phyloP scores from a whole-genome alignment of 345 rosid species.

The Cardamine resedifolia region DNA sequence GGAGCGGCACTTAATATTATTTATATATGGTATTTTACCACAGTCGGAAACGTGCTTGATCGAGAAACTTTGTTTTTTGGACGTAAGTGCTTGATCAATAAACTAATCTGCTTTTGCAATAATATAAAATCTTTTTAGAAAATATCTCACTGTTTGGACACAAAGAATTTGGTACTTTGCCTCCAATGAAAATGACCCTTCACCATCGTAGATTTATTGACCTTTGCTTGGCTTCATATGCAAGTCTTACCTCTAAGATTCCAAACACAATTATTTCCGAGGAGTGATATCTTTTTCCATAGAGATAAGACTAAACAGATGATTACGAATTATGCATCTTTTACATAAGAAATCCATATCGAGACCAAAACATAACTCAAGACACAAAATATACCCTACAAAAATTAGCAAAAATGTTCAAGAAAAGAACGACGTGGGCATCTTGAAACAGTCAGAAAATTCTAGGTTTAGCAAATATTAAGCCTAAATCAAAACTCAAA shows the following conservation, averaged over 20 bases:
- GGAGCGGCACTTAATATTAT: neutral
- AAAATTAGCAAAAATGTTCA: too few relatives aligned
- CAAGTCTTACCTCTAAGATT: neutral
- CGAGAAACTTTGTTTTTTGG: neutral
- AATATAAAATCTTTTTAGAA: neutral
- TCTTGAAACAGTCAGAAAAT: too few relatives aligned
- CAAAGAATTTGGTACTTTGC: slow-evolving; percentile 7
- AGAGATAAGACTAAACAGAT: neutral
- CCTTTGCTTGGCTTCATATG: slow-evolving; percentile 2
- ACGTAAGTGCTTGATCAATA: neutral
- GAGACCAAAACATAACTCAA: neutral
- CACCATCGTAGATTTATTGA: neutral
- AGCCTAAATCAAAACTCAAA: too few relatives aligned
- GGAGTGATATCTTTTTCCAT: neutral
- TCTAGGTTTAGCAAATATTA: too few relatives aligned
- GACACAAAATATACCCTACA: too few relatives aligned
- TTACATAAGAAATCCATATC: neutral
- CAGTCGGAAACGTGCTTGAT: neutral
- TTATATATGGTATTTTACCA: neutral
- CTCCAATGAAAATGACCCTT: neutral
- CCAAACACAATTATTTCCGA: neutral
- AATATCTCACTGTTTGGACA: neutral
- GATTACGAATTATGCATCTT: neutral
- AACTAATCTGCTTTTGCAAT: neutral
- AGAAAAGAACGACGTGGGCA: too few relatives aligned